Evolutionary conservation across 2,329 filamentous ascomycete species (phyloP), one percentile per base, ranked within the genome.

Genomic region (Huntiella omanensis): DNA sequence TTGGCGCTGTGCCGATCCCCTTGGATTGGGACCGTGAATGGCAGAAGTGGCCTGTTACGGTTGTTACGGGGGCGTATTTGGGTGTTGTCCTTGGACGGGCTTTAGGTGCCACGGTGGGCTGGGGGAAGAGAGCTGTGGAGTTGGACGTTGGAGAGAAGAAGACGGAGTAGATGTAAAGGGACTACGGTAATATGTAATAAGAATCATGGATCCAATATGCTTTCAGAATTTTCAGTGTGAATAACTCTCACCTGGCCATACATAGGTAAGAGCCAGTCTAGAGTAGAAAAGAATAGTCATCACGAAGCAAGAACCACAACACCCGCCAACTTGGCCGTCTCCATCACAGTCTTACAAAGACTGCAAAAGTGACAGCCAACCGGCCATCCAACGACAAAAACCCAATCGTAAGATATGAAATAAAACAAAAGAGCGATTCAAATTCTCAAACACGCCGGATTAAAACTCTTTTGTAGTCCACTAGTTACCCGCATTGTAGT

Each of bases 11-110:
- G 45, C 91, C 92, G 0, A 96, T 98, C 54, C 91, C 91, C 2
- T 66, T 98, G 53, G 91, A 98, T 60, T 96, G 88, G 88, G 91
- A 98, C 60, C 77, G 91, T n/a, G 86, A 93, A 55, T 98, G 91
- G 91, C 91, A 98, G 72, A 83, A 80, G 60, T 98, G 88, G 83
- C 91, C 91, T 0, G 80, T 96, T 41, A 98, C 91, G 0, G 82
- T 98, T 49, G 63, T 96, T 4, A 77, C 74, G 2, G 91, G 91
- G 2, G 69, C 82, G 13, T 96, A 93, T 61, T 62, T 75, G 4
- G 91, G 91, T 1, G 86, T 83, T 60, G 68, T 75, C 1, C 53
- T 83, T 10, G 86, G 86, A 1, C 79, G 81, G 57, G 56, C 75
- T 47, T 52, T 76, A 13, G 77, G 78, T 0, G 71, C 71, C 2